A percentile compares a stretch with the other conserved stretches of the same genome.
Evolutionary conservation across 1,284 basidiomycete species (phyloP).

Genomic region (Tylopilus microsporus): DNA sequence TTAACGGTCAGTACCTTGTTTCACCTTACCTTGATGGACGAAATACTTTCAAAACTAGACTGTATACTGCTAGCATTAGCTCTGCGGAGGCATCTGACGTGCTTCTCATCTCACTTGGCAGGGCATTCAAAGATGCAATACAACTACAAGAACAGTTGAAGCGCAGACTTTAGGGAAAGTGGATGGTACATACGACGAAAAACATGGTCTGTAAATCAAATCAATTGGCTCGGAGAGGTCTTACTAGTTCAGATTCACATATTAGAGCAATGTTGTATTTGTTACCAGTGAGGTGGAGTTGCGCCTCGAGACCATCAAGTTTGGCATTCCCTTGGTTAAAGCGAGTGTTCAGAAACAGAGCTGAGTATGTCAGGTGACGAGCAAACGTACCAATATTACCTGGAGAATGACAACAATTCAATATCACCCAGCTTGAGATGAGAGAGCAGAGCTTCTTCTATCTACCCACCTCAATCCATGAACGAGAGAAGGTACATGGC

Average conservation of each 20-base stretch:
- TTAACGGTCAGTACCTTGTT: neutral
- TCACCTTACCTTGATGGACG: slow-evolving; percentile 44
- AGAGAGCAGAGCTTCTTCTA: neutral
- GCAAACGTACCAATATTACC: slow-evolving; percentile 52
- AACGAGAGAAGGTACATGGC: slow-evolving; percentile 64
- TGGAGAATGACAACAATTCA: slow-evolving; percentile 19
- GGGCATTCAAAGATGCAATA: slow-evolving; percentile 33
- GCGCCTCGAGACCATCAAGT: slow-evolving; percentile 51
- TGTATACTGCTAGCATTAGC: slow-evolving; percentile 18
- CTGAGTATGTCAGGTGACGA: neutral
- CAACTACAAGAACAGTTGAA: slow-evolving; percentile 8
- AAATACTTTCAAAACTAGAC: slow-evolving; percentile 47
- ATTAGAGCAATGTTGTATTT: slow-evolving; percentile 66
- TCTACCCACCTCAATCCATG: slow-evolving; percentile 53
- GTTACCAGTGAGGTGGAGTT: slow-evolving; percentile 54
- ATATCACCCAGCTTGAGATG: neutral
- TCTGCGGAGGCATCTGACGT: neutral
- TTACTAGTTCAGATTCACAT: slow-evolving; percentile 7
- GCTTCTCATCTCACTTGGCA: slow-evolving; percentile 22
- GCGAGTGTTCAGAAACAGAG: neutral
- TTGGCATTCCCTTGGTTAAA: slow-evolving; percentile 54
- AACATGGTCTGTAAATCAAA: slow-evolving; percentile 52
- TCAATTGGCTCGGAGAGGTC: too few relatives aligned
- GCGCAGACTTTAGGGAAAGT: neutral
- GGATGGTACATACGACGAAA: slow-evolving; percentile 51